These are phyloP conservation scores for Fistulinella prunicolor DNA, from an alignment of 768 basidiomycete genomes.

Conservation along the genomic window DNA sequence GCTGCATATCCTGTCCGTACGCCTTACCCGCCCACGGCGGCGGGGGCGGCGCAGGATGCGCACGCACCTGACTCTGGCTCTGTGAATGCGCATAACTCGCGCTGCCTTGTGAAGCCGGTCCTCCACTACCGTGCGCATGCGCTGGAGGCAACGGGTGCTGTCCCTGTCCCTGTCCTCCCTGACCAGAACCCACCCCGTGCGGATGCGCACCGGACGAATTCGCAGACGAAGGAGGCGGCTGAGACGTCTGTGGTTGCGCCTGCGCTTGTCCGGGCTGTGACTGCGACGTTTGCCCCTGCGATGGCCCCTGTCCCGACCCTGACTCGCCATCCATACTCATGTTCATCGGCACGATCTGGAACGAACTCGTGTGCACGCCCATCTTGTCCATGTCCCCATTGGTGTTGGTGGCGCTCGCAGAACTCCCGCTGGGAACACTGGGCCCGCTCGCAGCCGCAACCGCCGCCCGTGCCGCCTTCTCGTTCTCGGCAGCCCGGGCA, in stretches of 20 bases:
- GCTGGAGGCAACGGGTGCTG: constrained; percentile 8
- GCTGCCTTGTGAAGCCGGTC: too few relatives aligned
- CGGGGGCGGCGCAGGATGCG: constrained; percentile 22
- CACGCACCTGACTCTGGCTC: constrained; percentile 2
- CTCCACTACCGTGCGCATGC: constrained; percentile 10
- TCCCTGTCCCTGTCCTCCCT: background rate
- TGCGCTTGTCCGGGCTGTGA: constrained; percentile 1
- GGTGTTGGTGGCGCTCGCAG: constrained; percentile 5
- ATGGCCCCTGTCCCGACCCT: background rate
- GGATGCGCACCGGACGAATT: background rate
- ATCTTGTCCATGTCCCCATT: constrained; percentile 28
- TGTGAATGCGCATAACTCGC: constrained; percentile 10
- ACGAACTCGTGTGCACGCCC: constrained; percentile 55
- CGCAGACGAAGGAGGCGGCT: constrained; percentile 6
- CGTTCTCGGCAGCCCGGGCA: constrained; percentile 52
- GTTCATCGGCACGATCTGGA: constrained; percentile 42
- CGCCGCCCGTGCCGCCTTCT: constrained; percentile 29
- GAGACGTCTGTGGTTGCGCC: constrained; percentile 9
- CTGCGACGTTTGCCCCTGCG: background rate
- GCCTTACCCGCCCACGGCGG: constrained; percentile 26
- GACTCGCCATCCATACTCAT: constrained; percentile 21
- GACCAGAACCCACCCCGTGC: too few relatives aligned
- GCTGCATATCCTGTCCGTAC: constrained; percentile 23
- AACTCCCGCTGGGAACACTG: constrained; percentile 19
- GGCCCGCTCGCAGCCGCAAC: constrained; percentile 19